These are phyloP conservation scores for Mucor lusitanicus DNA, from an alignment of 371 early-diverging fungal species.

Conservation along the genomic window DNA sequence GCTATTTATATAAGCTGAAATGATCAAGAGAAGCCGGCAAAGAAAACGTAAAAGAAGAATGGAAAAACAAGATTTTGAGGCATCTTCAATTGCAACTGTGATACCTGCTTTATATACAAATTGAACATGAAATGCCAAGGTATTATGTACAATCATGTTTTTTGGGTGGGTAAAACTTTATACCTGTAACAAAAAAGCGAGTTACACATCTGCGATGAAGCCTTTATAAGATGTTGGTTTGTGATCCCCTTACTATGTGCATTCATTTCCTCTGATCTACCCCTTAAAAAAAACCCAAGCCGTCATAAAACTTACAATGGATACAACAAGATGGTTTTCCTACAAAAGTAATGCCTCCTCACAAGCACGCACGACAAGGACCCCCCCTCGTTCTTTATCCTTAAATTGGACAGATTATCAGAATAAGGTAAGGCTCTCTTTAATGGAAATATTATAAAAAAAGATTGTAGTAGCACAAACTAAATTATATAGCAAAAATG, in stretches of 20 bases:
- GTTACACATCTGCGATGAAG: neutral
- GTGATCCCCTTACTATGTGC: neutral
- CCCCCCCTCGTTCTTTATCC: slow-evolving; percentile 19
- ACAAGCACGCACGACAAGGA: neutral
- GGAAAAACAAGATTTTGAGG: neutral
- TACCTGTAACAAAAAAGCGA: neutral
- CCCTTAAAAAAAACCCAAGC: no score
- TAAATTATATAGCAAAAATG: slow-evolving; percentile 20
- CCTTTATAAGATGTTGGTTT: neutral
- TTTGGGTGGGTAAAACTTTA: neutral
- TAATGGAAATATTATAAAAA: slow-evolving; percentile 3
- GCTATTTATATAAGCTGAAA: neutral
- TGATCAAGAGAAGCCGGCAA: no score
- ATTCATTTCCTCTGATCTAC: neutral
- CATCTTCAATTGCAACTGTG: neutral
- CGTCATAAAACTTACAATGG: neutral
- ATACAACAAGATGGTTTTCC: slow-evolving; percentile 4
- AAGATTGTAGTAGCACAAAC: slow-evolving; percentile 16
- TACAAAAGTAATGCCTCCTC: neutral
- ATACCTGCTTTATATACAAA: neutral
- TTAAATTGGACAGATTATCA: slow-evolving; percentile 22
- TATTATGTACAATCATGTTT: neutral
- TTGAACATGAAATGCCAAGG: neutral
- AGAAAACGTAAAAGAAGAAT: neutral
- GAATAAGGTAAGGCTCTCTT: slow-evolving; percentile 17